Conservation (phyloP, 2,329 filamentous ascomycete genomes). For the Grosmannia clavigera region DNA sequence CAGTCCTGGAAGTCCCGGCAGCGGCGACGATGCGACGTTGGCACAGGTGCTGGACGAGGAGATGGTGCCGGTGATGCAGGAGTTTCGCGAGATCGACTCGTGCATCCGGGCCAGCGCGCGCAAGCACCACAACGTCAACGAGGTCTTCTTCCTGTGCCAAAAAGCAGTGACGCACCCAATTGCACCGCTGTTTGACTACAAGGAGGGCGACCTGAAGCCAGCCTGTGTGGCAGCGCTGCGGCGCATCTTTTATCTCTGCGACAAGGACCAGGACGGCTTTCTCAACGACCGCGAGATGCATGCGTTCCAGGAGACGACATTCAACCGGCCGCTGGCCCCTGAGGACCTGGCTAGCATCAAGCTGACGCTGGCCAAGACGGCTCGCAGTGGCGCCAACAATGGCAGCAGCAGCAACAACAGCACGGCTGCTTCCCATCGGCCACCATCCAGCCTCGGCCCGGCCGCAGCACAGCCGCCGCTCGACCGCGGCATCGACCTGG, state of each 20-base stretch:
- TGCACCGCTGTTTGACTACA: conserved; percentile 91
- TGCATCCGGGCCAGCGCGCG: conserved; percentile 90
- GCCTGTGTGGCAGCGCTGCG: conserved; percentile 76
- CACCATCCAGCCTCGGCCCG: too few species aligned
- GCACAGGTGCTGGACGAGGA: conserved; percentile 88
- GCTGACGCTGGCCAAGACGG: conserved; percentile 60
- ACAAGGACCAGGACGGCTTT: conserved; percentile 90
- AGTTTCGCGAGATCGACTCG: conserved; percentile 97
- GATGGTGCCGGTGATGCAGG: conserved; percentile 95
- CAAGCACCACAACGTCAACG: conserved; percentile 88
- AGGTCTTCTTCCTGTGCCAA: conserved; percentile 94
- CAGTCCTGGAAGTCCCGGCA: not conserved
- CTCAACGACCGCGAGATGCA: conserved; percentile 81
- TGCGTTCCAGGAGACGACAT: conserved; percentile 83
- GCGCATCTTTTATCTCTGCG: conserved; percentile 88
- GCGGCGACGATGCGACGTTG: conserved; percentile 47
- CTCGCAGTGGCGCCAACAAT: conserved; percentile 25
- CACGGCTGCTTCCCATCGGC: too few species aligned
- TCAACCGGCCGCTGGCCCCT: conserved; percentile 70
- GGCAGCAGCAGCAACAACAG: too few species aligned
- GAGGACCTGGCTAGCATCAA: conserved; percentile 90
- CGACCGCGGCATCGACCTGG: conserved; percentile 65
- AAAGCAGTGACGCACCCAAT: conserved; percentile 97
- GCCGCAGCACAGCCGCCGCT: conserved; percentile 28
- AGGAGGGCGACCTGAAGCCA: conserved; percentile 79